Evolutionary conservation across 2,329 filamentous ascomycete genomes (phyloP), one percentile per base, ranked within the genome.

Genomic region (Beauveria bassiana): DNA sequence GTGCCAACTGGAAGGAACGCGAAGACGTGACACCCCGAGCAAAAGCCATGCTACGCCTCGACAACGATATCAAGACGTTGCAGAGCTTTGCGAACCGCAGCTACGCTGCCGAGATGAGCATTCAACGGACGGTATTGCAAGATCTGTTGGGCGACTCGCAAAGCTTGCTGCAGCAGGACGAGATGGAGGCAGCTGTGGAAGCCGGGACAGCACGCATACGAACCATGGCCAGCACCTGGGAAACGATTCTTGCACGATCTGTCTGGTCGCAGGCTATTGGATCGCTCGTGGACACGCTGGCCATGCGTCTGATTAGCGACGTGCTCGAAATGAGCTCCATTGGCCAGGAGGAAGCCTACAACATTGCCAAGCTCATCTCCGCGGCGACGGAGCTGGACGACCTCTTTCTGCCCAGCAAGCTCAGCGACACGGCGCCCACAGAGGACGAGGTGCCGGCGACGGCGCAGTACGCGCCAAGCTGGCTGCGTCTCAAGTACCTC

Each of bases 211-310:
- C 73, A 3, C 81, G 81, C 49, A 78, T 86, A 51, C 79, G 81
- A 45, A 73, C 77, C 31, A 76, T 85, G 69, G 83, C 83, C 1
- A 71, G 74, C 2, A 75, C 78, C 2, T 88, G 86, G 86, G 78
- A 84, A 50, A 69, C 71, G 31, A 83, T 88, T 52, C 75, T 88
- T 18, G 76, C 83, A 3, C 78, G 79, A 31, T 87, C 84, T 2
- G 83, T 83, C 5, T 87, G 84, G 83, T 80, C 80, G 24, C 85
- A 87, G 65, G 84, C 85, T 1, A 75, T 86, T 8, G 86, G 85
- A 5, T 81, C 83, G 0, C 75, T 88, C 2, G 80, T 79, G 1
- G 84, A 87, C 63, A 77, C 81, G 1, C 73, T 87, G 43, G 81
- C 85, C 6, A 72, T 76, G n/a, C 86, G 86, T 68, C 76, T 88